A percentile compares a stretch with the other conserved stretches of the same genome.
Evolutionary conservation across 2,329 filamentous ascomycete genomes (phyloP).

Genomic region (Delphinella strobiligena): DNA sequence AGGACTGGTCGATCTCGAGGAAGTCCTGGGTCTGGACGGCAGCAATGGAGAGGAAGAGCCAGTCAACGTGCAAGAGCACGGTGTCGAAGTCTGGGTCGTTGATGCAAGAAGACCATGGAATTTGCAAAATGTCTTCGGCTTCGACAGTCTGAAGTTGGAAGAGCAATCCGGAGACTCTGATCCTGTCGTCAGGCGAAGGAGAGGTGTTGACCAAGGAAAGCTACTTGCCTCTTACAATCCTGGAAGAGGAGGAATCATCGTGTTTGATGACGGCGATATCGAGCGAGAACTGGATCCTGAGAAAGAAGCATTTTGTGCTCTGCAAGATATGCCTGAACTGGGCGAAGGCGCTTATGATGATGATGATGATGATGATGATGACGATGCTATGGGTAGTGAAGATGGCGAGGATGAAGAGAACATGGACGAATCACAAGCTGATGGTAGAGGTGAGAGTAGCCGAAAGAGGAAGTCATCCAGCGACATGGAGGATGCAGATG

Average conservation of each 20-base stretch:
- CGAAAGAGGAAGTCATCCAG: conserved; percentile 30
- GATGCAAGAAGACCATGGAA: conserved; percentile 93
- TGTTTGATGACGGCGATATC: conserved; percentile 94
- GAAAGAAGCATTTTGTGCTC: conserved; percentile 69
- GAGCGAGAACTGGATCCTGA: conserved; percentile 67
- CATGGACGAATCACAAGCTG: conserved; percentile 10
- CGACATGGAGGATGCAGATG: conserved; percentile 17
- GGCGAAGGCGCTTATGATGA: conserved; percentile 59
- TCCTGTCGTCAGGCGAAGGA: conserved; percentile 36
- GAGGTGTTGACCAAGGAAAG: conserved; percentile 61
- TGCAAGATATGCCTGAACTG: conserved; percentile 82
- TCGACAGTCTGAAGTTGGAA: conserved; percentile 28
- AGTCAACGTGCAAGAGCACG: conserved; percentile 43
- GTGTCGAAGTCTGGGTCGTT: conserved; percentile 91
- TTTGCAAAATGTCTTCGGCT: conserved; percentile 74
- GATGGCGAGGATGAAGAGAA: conserved; percentile 16
- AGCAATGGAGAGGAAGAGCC: conserved; percentile 27
- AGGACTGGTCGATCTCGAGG: conserved; percentile 76
- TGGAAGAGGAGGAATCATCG: conserved; percentile 76
- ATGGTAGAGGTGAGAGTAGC: conserved; percentile 33
- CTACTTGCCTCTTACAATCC: conserved; percentile 62
- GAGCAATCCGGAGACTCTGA: conserved; percentile 25
- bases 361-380: conserved; percentile 46
- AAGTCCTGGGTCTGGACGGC: conserved; percentile 60
- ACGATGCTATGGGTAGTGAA: conserved; percentile 32